phyloP scores from a whole-genome alignment of 805 yeast genomes.

The Pichia cephalocereana region DNA sequence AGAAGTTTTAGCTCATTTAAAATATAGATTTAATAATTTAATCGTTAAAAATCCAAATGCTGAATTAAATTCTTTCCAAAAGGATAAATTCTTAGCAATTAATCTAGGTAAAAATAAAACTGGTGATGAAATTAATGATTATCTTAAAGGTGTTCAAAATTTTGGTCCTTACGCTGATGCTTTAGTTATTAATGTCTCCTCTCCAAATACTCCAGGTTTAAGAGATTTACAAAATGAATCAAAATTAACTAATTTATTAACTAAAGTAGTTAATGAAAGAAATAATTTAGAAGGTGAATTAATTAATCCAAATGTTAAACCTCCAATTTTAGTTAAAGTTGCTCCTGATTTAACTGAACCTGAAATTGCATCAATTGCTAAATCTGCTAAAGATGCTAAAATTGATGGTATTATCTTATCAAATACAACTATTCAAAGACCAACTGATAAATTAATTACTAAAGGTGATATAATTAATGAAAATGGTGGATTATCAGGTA shows the following conservation, averaged over 20 bases:
- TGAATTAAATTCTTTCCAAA: constrained; percentile 37
- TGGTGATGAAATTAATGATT: constrained; percentile 86
- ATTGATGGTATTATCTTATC: constrained; percentile 90
- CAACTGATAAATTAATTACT: constrained; percentile 44
- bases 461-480: constrained; percentile 38
- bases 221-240: constrained; percentile 75
- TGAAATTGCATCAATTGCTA: constrained; percentile 76
- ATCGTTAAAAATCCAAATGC: constrained; percentile 19
- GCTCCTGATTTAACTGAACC: constrained; percentile 86
- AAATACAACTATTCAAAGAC: constrained; percentile 86
- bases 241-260: constrained; percentile 59
- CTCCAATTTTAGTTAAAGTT: constrained; percentile 82
- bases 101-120: constrained; percentile 89
- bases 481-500: constrained; percentile 89
- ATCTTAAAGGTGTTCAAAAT: constrained; percentile 71
- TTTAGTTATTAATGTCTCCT: constrained; percentile 81
- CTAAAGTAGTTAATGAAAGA: constrained; percentile 63
- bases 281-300: constrained; percentile 35
- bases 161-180: constrained; percentile 85
- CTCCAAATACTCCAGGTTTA: constrained; percentile 94
- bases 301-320: constrained; percentile 34
- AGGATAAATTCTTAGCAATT: constrained; percentile 62
- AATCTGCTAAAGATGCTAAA: constrained; percentile 62
- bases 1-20: constrained; percentile 58
- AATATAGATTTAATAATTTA: constrained; percentile 47